A percentile compares a stretch with the other conserved stretches of the same genome.
These are phyloP conservation scores for Dioszegia hungarica DNA, from an alignment of 768 basidiomycete genomes.

Conservation along the genomic window DNA sequence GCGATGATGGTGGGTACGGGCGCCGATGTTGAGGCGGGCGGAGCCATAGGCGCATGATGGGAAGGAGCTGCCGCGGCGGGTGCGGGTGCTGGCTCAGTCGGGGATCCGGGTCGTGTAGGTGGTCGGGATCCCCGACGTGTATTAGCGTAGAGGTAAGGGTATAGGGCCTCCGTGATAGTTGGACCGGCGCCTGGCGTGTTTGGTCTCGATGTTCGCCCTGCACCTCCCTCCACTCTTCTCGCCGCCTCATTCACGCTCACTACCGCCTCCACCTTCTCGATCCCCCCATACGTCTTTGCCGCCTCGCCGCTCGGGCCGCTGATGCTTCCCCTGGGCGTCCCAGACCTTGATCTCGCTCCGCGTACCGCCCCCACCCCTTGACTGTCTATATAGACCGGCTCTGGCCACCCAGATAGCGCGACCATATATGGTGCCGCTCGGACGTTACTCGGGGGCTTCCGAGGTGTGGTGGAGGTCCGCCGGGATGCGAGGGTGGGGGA, in stretches of 20 bases:
- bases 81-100: not conserved
- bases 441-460: not conserved
- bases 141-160: slow-evolving; percentile 1
- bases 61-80: not conserved
- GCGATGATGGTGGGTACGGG: not conserved
- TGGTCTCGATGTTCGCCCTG: not conserved
- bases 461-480: not conserved
- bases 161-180: not conserved
- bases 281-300: not conserved
- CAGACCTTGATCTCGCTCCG: not conserved
- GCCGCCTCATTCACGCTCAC: not conserved
- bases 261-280: not conserved
- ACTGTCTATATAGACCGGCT: slow-evolving; percentile 22
- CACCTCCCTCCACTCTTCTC: not conserved
- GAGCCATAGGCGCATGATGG: not conserved
- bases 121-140: not conserved
- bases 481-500: not conserved
- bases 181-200: not conserved
- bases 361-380: not conserved
- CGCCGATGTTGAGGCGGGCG: not conserved
- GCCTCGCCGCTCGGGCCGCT: slow-evolving; percentile 1
- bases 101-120: not conserved
- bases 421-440: slow-evolving; percentile 25
- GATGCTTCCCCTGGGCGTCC: not conserved
- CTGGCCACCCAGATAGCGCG: slow-evolving; percentile 30